A percentile compares a stretch with the other conserved stretches of the same genome.
These are phyloP conservation scores for Lactarius hatsudake DNA, from an alignment of 768 basidiomycete species.

Conservation along the genomic window DNA sequence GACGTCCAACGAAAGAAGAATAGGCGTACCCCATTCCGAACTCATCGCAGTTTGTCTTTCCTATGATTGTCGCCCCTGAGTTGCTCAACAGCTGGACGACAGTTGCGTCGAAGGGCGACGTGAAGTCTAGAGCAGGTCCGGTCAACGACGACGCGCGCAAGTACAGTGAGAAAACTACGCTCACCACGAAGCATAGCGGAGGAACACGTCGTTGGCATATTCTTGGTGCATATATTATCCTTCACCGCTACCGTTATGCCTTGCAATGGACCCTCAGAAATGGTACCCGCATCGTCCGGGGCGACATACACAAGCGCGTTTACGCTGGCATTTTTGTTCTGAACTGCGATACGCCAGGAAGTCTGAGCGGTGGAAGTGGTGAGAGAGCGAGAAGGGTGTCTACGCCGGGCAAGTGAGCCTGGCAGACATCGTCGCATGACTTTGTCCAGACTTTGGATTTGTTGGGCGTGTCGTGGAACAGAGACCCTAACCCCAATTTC, in stretches of 20 bases:
- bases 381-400: conserved; percentile 11
- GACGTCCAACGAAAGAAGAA: not conserved
- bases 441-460: not conserved
- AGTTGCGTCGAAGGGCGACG: conserved; percentile 83
- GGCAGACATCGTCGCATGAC: conserved; percentile 23
- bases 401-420: not conserved
- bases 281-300: conserved; percentile 7
- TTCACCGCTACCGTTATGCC: conserved; percentile 70
- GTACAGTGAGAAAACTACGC: conserved; percentile 6
- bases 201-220: conserved; percentile 71
- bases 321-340: conserved; percentile 38
- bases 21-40: conserved; percentile 92
- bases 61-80: conserved; percentile 69
- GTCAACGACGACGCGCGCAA: not conserved
- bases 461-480: not conserved
- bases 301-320: conserved; percentile 53
- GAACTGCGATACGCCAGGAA: conserved; percentile 21
- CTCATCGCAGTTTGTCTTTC: conserved; percentile 95
- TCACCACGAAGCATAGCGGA: conserved; percentile 70
- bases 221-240: conserved; percentile 77
- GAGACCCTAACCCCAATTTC: conserved; percentile 24
- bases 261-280: conserved; percentile 34
- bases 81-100: conserved; percentile 61
- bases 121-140: conserved; percentile 51
- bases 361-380: not conserved